Evolutionary conservation across 1,284 basidiomycete species (phyloP).

Genomic region (Athelia psychrophila): DNA sequence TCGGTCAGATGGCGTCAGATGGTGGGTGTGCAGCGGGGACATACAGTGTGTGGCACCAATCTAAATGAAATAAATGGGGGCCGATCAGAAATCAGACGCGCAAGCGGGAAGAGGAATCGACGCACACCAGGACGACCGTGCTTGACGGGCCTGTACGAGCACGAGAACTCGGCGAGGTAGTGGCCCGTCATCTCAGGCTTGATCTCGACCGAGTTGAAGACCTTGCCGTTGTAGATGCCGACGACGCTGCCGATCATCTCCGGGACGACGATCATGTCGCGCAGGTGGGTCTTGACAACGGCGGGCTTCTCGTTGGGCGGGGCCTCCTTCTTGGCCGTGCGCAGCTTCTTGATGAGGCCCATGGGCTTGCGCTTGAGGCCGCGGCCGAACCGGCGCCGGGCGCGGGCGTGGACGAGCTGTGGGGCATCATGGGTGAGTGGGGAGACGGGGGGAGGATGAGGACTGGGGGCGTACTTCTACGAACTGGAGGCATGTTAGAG

Average conservation of each 20-base stretch:
- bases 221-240: constrained; percentile 98
- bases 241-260: constrained; percentile 99
- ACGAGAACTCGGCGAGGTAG: constrained; percentile 95
- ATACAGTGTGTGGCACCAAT: constrained; percentile 89
- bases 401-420: constrained; percentile 97
- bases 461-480: constrained; percentile 56
- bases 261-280: constrained; percentile 99
- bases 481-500: constrained; percentile 43
- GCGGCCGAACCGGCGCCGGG: constrained; percentile 97
- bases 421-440: constrained; percentile 19
- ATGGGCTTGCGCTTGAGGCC: constrained; percentile 98
- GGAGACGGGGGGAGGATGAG: constrained; percentile 6
- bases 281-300: constrained; percentile 98
- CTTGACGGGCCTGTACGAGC: constrained; percentile 98
- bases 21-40: constrained; percentile 14
- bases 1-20: background rate
- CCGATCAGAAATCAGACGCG: constrained; percentile 1
- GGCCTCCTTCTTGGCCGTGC: constrained; percentile 99
- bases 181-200: constrained; percentile 99
- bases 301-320: constrained; percentile 98
- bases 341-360: constrained; percentile 99
- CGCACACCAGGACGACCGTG: constrained; percentile 96
- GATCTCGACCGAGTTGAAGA: constrained; percentile 97
- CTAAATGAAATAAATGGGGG: constrained; percentile 28
- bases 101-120: constrained; percentile 12